Conservation (phyloP, 2,329 filamentous ascomycete genomes). For the Malbranchea cinnamomea region DNA sequence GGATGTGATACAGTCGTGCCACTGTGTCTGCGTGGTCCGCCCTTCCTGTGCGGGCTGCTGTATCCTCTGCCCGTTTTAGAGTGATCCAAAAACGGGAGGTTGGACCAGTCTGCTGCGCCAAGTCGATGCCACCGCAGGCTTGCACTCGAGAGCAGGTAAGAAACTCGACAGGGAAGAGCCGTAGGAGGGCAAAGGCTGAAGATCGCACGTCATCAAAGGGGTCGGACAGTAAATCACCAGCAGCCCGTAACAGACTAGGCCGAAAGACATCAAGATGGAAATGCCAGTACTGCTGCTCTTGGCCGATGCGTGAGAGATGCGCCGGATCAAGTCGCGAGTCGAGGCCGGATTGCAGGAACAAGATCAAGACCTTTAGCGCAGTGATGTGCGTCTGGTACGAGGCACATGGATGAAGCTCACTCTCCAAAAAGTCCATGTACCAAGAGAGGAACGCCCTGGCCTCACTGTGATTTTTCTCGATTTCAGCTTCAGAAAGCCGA, state of each 20-base stretch:
- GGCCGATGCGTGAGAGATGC: slow-evolving; percentile 32
- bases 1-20: slow-evolving; percentile 57
- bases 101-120: no score
- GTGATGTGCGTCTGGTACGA: slow-evolving; percentile 86
- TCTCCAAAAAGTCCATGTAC: slow-evolving; percentile 57
- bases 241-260: slow-evolving; percentile 31
- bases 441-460: slow-evolving; percentile 47
- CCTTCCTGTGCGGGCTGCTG: slow-evolving; percentile 48
- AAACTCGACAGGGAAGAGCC: slow-evolving; percentile 20
- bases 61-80: slow-evolving; percentile 20
- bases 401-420: slow-evolving; percentile 62
- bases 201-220: slow-evolving; percentile 83
- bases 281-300: slow-evolving; percentile 36
- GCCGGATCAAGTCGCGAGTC: slow-evolving; percentile 32
- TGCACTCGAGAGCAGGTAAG: no score
- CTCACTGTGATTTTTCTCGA: background rate
- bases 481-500: background rate
- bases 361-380: slow-evolving; percentile 53
- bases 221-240: slow-evolving; percentile 71
- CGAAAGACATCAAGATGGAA: slow-evolving; percentile 32
- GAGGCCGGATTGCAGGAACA: slow-evolving; percentile 55
- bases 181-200: slow-evolving; percentile 33
- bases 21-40: slow-evolving; percentile 89
- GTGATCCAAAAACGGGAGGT: slow-evolving; percentile 20
- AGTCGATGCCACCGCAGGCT: no score